Conservation (phyloP, 2,329 filamentous ascomycete genomes). For the Xylaria sp. region DNA sequence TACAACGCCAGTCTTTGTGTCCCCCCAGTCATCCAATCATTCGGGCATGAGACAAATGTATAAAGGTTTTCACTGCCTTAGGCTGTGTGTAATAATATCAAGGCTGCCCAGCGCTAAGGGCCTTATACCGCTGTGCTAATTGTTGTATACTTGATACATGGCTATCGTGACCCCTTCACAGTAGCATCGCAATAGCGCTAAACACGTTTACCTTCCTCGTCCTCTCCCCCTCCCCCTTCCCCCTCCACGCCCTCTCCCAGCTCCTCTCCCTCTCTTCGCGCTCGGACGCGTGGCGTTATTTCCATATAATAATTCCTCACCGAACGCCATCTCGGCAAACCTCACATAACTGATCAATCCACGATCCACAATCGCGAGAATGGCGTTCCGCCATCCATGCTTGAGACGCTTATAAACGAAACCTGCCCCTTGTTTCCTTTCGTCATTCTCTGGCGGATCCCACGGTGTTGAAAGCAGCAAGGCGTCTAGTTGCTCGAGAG, state of each 20-base stretch:
- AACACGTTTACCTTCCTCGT: slow-evolving; percentile 27
- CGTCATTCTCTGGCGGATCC: slow-evolving; percentile 64
- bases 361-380: slow-evolving; percentile 89
- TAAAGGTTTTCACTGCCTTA: no score
- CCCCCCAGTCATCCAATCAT: no score
- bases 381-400: slow-evolving; percentile 83
- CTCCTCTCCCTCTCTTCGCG: slow-evolving; percentile 42
- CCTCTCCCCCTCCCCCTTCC: slow-evolving; percentile 41
- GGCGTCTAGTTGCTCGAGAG: slow-evolving; percentile 74
- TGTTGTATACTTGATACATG: background rate
- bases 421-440: slow-evolving; percentile 57
- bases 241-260: slow-evolving; percentile 39
- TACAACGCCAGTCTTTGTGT: background rate
- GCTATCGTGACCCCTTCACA: background rate
- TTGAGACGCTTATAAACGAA: slow-evolving; percentile 80
- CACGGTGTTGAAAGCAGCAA: slow-evolving; percentile 80
- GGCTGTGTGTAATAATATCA: background rate
- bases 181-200: background rate
- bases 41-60: no score
- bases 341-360: slow-evolving; percentile 90
- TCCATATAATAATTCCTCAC: slow-evolving; percentile 76
- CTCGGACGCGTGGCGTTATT: slow-evolving; percentile 56
- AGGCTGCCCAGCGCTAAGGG: background rate
- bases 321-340: slow-evolving; percentile 83
- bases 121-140: background rate